Evolutionary conservation across 2,329 filamentous ascomycete genomes (phyloP).

Genomic region (Penicillium sp.): DNA sequence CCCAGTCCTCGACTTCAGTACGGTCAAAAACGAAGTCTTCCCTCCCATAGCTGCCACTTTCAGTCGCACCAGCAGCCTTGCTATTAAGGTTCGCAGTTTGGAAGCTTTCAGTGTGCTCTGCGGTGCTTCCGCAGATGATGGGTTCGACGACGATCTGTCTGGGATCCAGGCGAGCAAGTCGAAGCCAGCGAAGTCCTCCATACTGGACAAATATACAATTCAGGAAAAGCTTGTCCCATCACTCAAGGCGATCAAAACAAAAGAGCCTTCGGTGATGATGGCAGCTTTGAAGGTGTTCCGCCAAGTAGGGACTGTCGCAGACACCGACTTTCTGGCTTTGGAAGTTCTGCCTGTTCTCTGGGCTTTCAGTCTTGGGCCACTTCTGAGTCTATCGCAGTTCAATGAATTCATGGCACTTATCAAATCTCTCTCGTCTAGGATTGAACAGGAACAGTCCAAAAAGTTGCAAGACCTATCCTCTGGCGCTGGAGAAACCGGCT

Average conservation of each 20-base stretch:
- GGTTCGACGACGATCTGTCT: slow-evolving; percentile 66
- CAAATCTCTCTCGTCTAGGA: slow-evolving; percentile 69
- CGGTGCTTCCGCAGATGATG: slow-evolving; percentile 62
- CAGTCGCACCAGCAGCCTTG: slow-evolving; percentile 85
- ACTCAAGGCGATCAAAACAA: slow-evolving; percentile 90
- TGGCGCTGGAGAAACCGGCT: slow-evolving; percentile 50
- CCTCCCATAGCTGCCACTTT: slow-evolving; percentile 88
- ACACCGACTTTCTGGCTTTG: slow-evolving; percentile 86
- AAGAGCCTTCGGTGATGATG: slow-evolving; percentile 96
- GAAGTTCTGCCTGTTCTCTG: slow-evolving; percentile 87
- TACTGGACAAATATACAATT: slow-evolving; percentile 95
- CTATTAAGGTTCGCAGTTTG: slow-evolving; percentile 88
- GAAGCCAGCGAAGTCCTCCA: slow-evolving; percentile 65
- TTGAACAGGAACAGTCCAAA: slow-evolving; percentile 83
- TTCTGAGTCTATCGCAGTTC: slow-evolving; percentile 84
- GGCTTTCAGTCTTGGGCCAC: slow-evolving; percentile 83
- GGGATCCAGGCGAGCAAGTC: slow-evolving; percentile 53
- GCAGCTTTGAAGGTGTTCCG: slow-evolving; percentile 79
- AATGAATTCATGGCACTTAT: slow-evolving; percentile 86
- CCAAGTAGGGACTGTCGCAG: slow-evolving; percentile 75
- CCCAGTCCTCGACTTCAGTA: slow-evolving; percentile 88
- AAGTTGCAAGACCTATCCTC: slow-evolving; percentile 82
- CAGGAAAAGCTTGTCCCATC: slow-evolving; percentile 95
- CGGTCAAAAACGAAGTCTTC: slow-evolving; percentile 95
- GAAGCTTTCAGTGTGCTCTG: slow-evolving; percentile 89